Evolutionary conservation across 202 grass and related monocot genomes (phyloP).

Genomic region (Saccharum hybrid): DNA sequence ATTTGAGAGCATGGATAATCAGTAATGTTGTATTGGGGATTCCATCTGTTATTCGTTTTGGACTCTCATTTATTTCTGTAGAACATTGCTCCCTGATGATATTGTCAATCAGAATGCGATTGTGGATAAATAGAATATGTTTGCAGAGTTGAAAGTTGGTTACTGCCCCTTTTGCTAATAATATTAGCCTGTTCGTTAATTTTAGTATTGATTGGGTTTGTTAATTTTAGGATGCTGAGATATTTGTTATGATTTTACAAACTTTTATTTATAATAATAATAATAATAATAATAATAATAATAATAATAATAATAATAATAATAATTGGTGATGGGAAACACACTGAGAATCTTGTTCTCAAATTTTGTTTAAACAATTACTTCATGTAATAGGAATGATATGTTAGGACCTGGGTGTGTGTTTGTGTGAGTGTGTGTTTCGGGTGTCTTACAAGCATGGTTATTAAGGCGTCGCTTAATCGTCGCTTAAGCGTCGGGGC

Average conservation of each 20-base stretch:
- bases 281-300: background rate
- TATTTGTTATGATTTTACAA: background rate
- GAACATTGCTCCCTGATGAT: background rate
- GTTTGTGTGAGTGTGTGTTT: background rate
- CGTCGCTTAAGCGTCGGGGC: too few species aligned
- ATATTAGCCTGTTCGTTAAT: background rate
- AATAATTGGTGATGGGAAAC: background rate
- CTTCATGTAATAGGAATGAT: background rate
- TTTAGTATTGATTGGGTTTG: background rate
- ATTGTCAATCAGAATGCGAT: background rate
- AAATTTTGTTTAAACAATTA: constrained; percentile 7
- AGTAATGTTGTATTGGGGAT: constrained; percentile 6
- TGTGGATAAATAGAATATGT: background rate
- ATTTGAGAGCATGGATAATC: constrained; percentile 6
- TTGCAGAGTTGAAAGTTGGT: constrained; percentile 5
- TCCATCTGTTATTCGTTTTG: constrained; percentile 1
- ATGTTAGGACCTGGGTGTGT: background rate
- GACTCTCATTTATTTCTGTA: background rate
- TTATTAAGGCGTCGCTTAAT: too few species aligned
- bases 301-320: background rate
- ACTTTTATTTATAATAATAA: background rate
- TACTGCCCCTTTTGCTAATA: background rate
- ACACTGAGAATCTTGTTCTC: background rate
- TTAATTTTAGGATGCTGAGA: background rate
- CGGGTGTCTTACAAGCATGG: background rate